These are phyloP conservation scores for Carex kokanica DNA, from an alignment of 176 grass and related monocot genomes.

Conservation along the genomic window DNA sequence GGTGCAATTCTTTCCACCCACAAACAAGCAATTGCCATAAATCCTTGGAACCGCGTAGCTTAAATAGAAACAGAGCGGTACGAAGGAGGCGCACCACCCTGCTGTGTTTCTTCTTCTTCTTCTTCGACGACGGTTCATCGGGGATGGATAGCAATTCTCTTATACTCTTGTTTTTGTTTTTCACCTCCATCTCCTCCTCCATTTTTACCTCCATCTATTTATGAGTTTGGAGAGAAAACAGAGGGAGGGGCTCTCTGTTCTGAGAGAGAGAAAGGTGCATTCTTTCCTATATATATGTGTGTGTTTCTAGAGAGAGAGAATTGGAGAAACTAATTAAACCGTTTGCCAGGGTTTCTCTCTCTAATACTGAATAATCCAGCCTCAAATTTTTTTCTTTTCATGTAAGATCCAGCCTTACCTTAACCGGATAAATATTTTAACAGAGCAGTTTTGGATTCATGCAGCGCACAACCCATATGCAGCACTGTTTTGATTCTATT, in stretches of 20 bases:
- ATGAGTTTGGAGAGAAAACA: too few relatives aligned
- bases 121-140: not conserved
- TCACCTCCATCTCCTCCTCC: not conserved
- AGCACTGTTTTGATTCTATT: too few relatives aligned
- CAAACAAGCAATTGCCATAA: not conserved
- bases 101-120: not conserved
- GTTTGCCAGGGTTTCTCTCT: not conserved
- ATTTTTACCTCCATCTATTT: too few relatives aligned
- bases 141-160: slow-evolving; percentile 8
- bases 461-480: too few relatives aligned
- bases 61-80: not conserved
- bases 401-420: not conserved
- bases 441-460: too few relatives aligned
- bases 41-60: not conserved
- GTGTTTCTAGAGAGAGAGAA: not conserved
- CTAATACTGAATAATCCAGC: not conserved
- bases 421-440: not conserved
- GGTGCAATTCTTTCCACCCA: not conserved
- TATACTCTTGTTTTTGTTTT: not conserved
- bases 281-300: too few relatives aligned
- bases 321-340: not conserved
- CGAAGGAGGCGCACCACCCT: not conserved
- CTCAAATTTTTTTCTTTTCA: not conserved
- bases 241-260: too few relatives aligned
- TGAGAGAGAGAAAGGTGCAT: too few relatives aligned